Evolutionary conservation across 805 yeast genomes (phyloP), one percentile per base, ranked within the genome.

Genomic region (Debaryomyces hansenii): DNA sequence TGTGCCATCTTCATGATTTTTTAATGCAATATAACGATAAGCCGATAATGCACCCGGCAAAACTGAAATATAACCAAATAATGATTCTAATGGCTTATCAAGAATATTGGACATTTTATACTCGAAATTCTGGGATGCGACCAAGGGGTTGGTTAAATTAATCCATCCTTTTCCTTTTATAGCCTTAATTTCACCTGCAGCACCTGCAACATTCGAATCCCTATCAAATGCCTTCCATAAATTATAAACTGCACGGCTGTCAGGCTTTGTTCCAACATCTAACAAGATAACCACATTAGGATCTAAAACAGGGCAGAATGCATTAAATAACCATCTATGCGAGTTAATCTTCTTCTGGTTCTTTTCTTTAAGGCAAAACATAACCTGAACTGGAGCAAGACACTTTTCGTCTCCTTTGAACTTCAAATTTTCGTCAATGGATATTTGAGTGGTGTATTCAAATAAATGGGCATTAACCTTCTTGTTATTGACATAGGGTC

Each of bases 241-340:
- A 56, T 92, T 94, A 60, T 94, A 95, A 20, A 92, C 74, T 0
- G 98, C 92, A 44, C 86, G 83, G 40, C 80, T 79, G 53, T 90
- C 90, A n/a, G 98, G 96, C 58, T 85, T 83, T 0, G 99, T 94
- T 51, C 99, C 99, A n/a, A 94, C 99, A 74, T 94, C 99, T 41
- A 94, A 77, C 49, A 94, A 69, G 6, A 90, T 82, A 45, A 92
- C 84, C 12, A 92, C 96, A 56, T 90, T 91, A 11, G 99, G 99
- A 57, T 91, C 88, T 53, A 95, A 71, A 15, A 85, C 78, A 1
- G 97, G 97, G 65, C 97, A 90, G 51, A 94, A 82, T 1, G 96
- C 97, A 60, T 94, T 91, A 67, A 94, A 90, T 45, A 95, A 72
- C 99, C 99, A 94, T 66, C 98, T 83, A 65, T 94, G 99, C 1